Percentiles rank a stretch among this genome's conserved stretches.
Conservation (phyloP, 2,329 filamentous ascomycete genomes). For the Alternaria sp. region DNA sequence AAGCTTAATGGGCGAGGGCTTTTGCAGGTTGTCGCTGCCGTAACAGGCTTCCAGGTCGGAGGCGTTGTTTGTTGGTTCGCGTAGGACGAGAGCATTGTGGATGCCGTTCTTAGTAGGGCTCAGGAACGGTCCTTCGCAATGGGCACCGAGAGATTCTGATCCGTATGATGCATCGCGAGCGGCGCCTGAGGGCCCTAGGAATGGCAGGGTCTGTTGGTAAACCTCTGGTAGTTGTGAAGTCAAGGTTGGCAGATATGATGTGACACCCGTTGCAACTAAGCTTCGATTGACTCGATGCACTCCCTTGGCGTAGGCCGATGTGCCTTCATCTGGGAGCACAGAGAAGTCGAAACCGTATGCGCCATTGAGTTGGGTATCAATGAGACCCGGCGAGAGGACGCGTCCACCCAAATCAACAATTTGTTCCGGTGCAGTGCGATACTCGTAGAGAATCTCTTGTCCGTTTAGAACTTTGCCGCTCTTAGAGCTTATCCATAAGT, state of each 20-base stretch:
- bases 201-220: constrained; percentile 81
- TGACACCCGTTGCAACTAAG: constrained; percentile 82
- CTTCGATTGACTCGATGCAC: constrained; percentile 74
- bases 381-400: constrained; percentile 84
- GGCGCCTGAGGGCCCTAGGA: constrained; percentile 74
- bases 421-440: constrained; percentile 73
- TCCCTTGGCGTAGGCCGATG: constrained; percentile 73
- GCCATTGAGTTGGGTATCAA: constrained; percentile 91
- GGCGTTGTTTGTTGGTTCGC: constrained; percentile 67
- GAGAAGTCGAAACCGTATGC: constrained; percentile 95
- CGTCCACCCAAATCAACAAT: constrained; percentile 82
- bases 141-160: constrained; percentile 86
- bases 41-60: constrained; percentile 75
- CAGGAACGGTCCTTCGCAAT: constrained; percentile 91
- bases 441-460: constrained; percentile 71
- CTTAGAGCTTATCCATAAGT: constrained; percentile 86
- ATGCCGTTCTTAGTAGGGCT: constrained; percentile 85
- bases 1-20: constrained; percentile 68
- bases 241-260: constrained; percentile 85
- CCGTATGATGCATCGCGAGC: constrained; percentile 70
- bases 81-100: constrained; percentile 78
- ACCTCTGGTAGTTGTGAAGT: constrained; percentile 82
- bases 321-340: constrained; percentile 68
- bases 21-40: constrained; percentile 70
- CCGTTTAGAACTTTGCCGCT: constrained; percentile 83